Conservation (phyloP, 2,329 filamentous ascomycete species). For the Fusarium denticulatum region DNA sequence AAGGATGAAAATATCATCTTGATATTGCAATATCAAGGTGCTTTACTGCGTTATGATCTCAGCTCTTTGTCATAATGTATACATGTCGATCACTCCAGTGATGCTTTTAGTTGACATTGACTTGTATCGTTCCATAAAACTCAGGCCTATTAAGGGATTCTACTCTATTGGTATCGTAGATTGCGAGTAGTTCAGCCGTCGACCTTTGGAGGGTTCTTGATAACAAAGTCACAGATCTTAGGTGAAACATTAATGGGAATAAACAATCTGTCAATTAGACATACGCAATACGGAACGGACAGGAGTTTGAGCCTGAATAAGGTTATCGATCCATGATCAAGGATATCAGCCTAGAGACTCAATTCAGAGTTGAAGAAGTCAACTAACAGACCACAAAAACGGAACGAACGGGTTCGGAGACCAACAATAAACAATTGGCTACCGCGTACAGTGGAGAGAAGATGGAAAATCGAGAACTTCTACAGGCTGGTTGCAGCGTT, state of each 20-base stretch:
- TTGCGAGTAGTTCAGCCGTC: not conserved
- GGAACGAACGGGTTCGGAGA: slow-evolving; percentile 3
- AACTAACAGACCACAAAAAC: not conserved
- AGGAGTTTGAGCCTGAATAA: not conserved
- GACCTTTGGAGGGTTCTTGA: not conserved
- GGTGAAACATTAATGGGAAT: not conserved
- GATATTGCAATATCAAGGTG: not conserved
- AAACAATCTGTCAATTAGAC: not conserved
- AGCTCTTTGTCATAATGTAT: not conserved
- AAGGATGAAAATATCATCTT: not conserved
- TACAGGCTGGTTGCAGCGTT: slow-evolving; percentile 18
- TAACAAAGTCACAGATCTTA: not conserved
- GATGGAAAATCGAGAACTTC: not conserved
- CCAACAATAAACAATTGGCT: not conserved
- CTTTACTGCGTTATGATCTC: not conserved
- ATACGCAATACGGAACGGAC: not conserved
- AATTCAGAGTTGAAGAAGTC: not conserved
- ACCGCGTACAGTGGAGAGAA: not conserved
- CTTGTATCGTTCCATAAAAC: not conserved
- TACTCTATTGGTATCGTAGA: not conserved
- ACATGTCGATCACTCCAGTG: not conserved
- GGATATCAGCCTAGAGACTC: not conserved
- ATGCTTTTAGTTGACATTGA: not conserved
- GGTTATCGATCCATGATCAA: not conserved
- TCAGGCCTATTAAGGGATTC: too few relatives aligned